A percentile compares a stretch with the other conserved stretches of the same genome.
phyloP scores from a whole-genome alignment of 2,329 filamentous ascomycete genomes.

The Pestalotiopsis sp. region DNA sequence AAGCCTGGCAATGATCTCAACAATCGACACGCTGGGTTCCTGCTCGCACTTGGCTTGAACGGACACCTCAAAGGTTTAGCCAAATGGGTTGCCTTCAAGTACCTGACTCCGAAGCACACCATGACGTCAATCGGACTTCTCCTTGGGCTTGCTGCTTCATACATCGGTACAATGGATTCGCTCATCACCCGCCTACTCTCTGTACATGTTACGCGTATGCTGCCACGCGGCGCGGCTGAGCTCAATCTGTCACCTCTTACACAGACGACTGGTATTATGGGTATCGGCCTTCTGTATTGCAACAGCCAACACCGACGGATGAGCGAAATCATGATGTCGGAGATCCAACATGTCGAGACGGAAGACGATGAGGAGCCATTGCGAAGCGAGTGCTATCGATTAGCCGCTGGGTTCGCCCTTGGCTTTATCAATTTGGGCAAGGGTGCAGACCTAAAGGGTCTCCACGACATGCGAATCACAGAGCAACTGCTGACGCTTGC shows the following conservation, averaged over 20 bases:
- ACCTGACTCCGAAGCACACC: slow-evolving; percentile 97
- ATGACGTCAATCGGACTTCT: slow-evolving; percentile 99
- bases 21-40: slow-evolving; percentile 93
- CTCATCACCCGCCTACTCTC: slow-evolving; percentile 91
- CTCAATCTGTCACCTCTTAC: slow-evolving; percentile 91
- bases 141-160: slow-evolving; percentile 88
- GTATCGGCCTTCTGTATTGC: slow-evolving; percentile 91
- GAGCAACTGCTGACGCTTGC: slow-evolving; percentile 86
- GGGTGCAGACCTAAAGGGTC: slow-evolving; percentile 81
- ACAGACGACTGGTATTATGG: slow-evolving; percentile 96
- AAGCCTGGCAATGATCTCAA: slow-evolving; percentile 85
- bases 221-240: slow-evolving; percentile 89
- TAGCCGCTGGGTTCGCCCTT: slow-evolving; percentile 90
- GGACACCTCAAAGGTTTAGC: slow-evolving; percentile 92
- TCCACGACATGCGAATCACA: slow-evolving; percentile 92
- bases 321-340: slow-evolving; percentile 98
- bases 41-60: slow-evolving; percentile 88
- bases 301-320: slow-evolving; percentile 96
- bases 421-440: slow-evolving; percentile 95
- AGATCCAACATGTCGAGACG: slow-evolving; percentile 84
- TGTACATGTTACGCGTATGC: slow-evolving; percentile 93
- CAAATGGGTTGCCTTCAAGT: slow-evolving; percentile 99
- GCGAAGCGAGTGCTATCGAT: slow-evolving; percentile 91
- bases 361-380: slow-evolving; percentile 84
- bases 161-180: slow-evolving; percentile 96